Conservation (phyloP, 2,329 filamentous ascomycete genomes). For the Colletotrichum navitas region DNA sequence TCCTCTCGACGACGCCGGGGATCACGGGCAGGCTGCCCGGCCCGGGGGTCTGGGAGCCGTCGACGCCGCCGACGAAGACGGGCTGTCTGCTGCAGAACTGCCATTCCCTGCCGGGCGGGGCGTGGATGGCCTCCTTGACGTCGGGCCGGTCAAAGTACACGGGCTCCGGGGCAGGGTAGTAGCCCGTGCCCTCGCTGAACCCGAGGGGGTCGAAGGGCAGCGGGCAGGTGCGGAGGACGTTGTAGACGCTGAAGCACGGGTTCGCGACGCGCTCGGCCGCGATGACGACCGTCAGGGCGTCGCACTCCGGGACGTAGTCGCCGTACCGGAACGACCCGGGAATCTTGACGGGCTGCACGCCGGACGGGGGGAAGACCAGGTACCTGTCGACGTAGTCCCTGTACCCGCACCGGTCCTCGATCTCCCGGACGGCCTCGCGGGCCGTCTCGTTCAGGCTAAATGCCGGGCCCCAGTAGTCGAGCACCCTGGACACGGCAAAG, state of each 20-base stretch:
- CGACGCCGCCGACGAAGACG: constrained; percentile 60
- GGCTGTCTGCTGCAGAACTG: constrained; percentile 58
- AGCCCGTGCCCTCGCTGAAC: constrained; percentile 74
- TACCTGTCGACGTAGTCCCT: constrained; percentile 69
- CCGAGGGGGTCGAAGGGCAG: constrained; percentile 76
- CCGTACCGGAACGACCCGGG: constrained; percentile 57
- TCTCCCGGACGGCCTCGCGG: constrained; percentile 63
- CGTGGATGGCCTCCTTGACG: constrained; percentile 77
- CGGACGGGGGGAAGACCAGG: constrained; percentile 76
- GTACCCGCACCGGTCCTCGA: constrained; percentile 72
- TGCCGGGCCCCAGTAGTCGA: constrained; percentile 68
- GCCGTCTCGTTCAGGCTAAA: constrained; percentile 76
- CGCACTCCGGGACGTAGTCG: constrained; percentile 60
- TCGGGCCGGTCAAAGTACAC: constrained; percentile 80
- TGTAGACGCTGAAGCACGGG: constrained; percentile 84
- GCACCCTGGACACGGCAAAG: constrained; percentile 67
- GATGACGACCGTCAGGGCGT: constrained; percentile 64
- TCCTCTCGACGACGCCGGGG: constrained; percentile 75
- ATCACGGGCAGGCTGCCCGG: constrained; percentile 57
- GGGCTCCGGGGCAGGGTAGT: constrained; percentile 70
- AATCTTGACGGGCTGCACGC: constrained; percentile 64
- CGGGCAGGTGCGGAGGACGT: constrained; percentile 79
- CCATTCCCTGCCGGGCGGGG: constrained; percentile 56
- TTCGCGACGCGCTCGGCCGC: constrained; percentile 69
- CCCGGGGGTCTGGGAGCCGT: constrained; percentile 35